Evolutionary conservation across 2,329 filamentous ascomycete genomes (phyloP).

Genomic region (Laburnicola sp.): DNA sequence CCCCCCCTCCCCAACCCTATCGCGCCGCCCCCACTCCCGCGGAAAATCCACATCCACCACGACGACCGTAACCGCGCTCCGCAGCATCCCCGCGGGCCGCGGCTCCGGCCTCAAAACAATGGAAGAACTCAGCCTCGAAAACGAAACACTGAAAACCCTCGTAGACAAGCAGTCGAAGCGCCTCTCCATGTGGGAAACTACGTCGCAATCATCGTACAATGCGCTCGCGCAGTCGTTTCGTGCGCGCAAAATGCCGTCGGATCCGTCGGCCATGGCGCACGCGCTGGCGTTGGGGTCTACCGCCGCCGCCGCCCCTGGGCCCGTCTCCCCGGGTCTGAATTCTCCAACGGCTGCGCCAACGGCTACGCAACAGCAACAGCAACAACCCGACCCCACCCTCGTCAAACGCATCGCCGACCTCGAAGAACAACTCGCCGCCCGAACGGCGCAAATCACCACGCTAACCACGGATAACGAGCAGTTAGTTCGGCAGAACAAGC

Average conservation of each 20-base stretch:
- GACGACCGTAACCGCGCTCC: slow-evolving; percentile 26
- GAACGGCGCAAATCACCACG: slow-evolving; percentile 44
- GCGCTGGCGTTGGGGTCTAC: slow-evolving; percentile 30
- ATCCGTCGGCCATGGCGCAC: slow-evolving; percentile 33
- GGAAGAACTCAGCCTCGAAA: slow-evolving; percentile 88
- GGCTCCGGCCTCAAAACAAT: slow-evolving; percentile 63
- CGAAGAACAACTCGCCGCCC: slow-evolving; percentile 30
- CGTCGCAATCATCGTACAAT: slow-evolving; percentile 82
- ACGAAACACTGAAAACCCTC: slow-evolving; percentile 79
- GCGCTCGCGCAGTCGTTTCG: slow-evolving; percentile 79
- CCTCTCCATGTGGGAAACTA: slow-evolving; percentile 90
- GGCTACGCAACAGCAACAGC: slow-evolving; percentile 4
- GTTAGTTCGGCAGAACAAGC: slow-evolving; percentile 64
- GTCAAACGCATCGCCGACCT: slow-evolving; percentile 30
- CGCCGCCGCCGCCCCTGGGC: no score
- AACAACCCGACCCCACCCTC: slow-evolving; percentile 14
- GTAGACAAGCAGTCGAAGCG: slow-evolving; percentile 84
- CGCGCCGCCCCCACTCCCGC: slow-evolving; percentile 42
- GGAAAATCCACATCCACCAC: slow-evolving; percentile 20
- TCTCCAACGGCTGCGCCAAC: no score
- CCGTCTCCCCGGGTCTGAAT: no score
- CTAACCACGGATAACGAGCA: slow-evolving; percentile 64
- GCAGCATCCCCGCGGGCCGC: slow-evolving; percentile 38
- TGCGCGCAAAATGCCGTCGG: slow-evolving; percentile 35
- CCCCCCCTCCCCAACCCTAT: slow-evolving; percentile 51